A percentile compares a stretch with the other conserved stretches of the same genome.
Conservation (phyloP, 306 rosid genomes). For the Astragalus membranaceus region DNA sequence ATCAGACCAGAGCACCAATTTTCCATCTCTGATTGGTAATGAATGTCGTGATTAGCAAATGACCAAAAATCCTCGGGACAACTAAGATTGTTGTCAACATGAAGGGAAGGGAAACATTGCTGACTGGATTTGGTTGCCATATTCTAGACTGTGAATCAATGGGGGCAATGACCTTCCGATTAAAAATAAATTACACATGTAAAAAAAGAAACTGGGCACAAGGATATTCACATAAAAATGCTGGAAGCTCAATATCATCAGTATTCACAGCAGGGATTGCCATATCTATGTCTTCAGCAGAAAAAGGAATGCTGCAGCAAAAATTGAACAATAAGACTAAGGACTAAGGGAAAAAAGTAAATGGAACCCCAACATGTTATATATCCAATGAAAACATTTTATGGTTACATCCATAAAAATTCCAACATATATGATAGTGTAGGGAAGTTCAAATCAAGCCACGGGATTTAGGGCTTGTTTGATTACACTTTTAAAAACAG, state of each 20-base stretch:
- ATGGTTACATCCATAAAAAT: neutral
- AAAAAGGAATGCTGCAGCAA: slow-evolving; percentile 82
- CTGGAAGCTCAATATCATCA: slow-evolving; percentile 57
- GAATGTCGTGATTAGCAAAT: slow-evolving; percentile 5
- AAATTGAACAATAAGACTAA: neutral
- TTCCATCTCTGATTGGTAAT: neutral
- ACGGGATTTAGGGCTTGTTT: neutral
- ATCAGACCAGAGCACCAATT: neutral
- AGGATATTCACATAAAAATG: slow-evolving; percentile 51
- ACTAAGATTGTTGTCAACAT: neutral
- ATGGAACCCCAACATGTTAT: neutral
- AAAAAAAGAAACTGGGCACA: slow-evolving; percentile 67
- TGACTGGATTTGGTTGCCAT: neutral
- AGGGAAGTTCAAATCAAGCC: slow-evolving; percentile 1
- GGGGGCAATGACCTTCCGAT: neutral
- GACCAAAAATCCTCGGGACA: neutral
- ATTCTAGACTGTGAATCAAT: neutral
- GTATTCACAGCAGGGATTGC: slow-evolving; percentile 71
- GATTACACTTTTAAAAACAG: no score
- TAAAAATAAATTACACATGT: slow-evolving; percentile 27
- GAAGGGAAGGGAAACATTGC: slow-evolving; percentile 18
- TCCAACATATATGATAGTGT: neutral
- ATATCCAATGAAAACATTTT: neutral
- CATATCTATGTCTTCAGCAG: slow-evolving; percentile 81
- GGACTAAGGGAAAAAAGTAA: neutral